phyloP scores from a whole-genome alignment of 2,329 filamentous ascomycete species.

The Neurospora sp. region DNA sequence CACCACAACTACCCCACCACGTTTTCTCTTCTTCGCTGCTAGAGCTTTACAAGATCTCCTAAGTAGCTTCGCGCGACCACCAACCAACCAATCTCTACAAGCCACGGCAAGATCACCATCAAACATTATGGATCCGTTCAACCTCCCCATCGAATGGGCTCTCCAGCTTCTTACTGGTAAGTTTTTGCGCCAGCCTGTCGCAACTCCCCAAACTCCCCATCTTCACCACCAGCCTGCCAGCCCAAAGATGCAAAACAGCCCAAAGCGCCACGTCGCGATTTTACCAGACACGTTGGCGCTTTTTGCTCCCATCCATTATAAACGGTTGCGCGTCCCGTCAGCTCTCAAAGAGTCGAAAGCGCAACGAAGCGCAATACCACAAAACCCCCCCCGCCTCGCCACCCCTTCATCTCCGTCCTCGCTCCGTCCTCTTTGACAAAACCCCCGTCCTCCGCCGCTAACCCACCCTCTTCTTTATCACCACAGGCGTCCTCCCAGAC shows the following conservation, averaged over 20 bases:
- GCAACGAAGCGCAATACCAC: not conserved
- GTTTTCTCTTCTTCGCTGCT: not conserved
- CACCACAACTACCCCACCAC: not conserved
- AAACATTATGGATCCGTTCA: not conserved
- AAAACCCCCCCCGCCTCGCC: not conserved
- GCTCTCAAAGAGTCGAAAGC: not conserved
- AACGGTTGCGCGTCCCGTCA: not conserved
- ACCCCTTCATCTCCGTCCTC: not conserved
- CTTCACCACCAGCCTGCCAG: not conserved
- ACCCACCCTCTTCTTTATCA: not conserved
- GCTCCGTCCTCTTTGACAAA: not conserved
- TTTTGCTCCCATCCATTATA: not conserved
- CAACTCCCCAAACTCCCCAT: not conserved
- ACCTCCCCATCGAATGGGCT: not conserved
- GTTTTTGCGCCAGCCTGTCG: not conserved
- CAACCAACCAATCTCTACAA: not conserved
- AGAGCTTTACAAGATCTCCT: not conserved
- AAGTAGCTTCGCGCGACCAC: not conserved
- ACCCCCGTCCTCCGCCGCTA: constrained; percentile 1
- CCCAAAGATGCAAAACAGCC: not conserved
- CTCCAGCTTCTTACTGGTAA: not conserved
- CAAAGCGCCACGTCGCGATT: not conserved
- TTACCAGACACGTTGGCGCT: not conserved
- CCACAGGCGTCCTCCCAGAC: constrained; percentile 4
- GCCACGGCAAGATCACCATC: not conserved